phyloP scores from a whole-genome alignment of 2,329 filamentous ascomycete genomes.

The Curvularia spicifera region DNA sequence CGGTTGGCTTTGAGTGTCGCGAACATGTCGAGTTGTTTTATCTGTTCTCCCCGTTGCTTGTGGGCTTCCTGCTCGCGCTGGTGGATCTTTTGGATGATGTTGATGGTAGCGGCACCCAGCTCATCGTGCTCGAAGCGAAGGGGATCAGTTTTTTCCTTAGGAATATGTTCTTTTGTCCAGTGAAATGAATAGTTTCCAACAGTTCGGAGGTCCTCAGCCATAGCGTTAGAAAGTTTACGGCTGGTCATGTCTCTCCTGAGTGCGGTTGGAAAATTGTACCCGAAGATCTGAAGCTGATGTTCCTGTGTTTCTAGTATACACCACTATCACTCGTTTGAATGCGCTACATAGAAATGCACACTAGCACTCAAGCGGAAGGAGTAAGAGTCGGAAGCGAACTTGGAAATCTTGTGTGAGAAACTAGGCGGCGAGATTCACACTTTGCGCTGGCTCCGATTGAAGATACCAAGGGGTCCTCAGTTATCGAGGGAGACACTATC shows the following conservation, averaged over 20 bases:
- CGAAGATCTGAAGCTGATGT: neutral
- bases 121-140: slow-evolving; percentile 1
- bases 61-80: slow-evolving; percentile 1
- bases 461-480: neutral
- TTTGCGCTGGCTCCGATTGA: neutral
- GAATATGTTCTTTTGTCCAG: slow-evolving; percentile 2
- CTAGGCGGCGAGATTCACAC: neutral
- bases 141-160: neutral
- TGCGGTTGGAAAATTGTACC: neutral
- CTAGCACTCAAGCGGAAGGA: neutral
- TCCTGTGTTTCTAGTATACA: neutral
- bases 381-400: neutral
- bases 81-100: slow-evolving; percentile 2
- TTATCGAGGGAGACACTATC: neutral
- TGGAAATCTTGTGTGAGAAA: neutral
- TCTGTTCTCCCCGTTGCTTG: neutral
- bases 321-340: neutral
- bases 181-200: neutral
- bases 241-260: neutral
- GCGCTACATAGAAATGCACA: neutral
- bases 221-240: neutral
- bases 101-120: neutral
- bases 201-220: neutral
- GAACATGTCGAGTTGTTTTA: neutral
- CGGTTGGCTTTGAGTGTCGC: slow-evolving; percentile 1